Evolutionary conservation across 371 early-diverging fungal genomes (phyloP), one percentile per base, ranked within the genome.

Genomic region (Phascolomyces articulosus): DNA sequence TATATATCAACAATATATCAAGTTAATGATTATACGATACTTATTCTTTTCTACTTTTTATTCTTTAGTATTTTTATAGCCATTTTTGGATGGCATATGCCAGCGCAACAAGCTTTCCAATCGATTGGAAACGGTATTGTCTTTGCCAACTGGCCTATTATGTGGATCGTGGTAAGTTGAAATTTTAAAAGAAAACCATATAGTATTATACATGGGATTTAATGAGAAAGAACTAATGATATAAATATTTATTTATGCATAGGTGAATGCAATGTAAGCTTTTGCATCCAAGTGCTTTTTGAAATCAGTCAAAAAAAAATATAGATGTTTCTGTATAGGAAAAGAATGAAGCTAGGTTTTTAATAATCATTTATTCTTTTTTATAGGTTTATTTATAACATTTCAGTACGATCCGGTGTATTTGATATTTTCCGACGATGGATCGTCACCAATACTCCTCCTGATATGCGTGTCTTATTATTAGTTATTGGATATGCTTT

Each of bases 21-120:
- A 34, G 11, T 9, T 11, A 2, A 11, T 34, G 11, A 9, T 34
- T 34, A 34, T 0, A 1, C 11, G 34, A 1, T 34, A 34, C 34
- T 34, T 0, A 34, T 34, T 9, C 2, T 55, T 55, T 53, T 28
- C 38, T 18, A 34, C 2, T 6, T 9, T 34, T 9, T 34, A 9
- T 34, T 4, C 11, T 51, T 11, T 64, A 79, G 83, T 69, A 83
- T 83, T 15, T 79, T 83, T 55, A 80, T 83, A 24, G 78, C 83
- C 26, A 83, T 83, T 21, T 83, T 83, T 70, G 83, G 63, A 6
- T 83, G 80, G 78, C 74, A 80, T 61, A 83, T 83, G 83, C 83
- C 83, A 26, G 83, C 83, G 53, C 77, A 78, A 38, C 70, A 76
- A 48, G 68, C 70, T 0, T 83, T 83, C 61, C 66, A 75, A 55